Evolutionary conservation across 495 filamentous ascomycete genomes (phyloP).

Genomic region (Penicillium canariense): DNA sequence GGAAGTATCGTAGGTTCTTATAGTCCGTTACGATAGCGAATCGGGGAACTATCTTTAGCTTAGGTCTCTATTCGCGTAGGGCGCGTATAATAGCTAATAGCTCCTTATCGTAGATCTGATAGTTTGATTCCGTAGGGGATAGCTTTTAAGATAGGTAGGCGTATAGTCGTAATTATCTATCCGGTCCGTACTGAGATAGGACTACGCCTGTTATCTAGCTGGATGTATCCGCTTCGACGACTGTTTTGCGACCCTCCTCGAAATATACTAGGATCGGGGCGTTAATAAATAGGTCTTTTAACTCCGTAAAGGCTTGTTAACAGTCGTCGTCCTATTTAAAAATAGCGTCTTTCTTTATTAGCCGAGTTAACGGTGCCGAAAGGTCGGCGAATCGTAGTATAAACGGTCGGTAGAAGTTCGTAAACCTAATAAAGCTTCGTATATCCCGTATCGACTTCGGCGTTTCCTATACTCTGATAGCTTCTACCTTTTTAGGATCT

Average conservation of each 20-base stretch:
- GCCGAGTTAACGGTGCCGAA: neutral
- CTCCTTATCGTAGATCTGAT: conserved; percentile 32
- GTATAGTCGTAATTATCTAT: conserved; percentile 7
- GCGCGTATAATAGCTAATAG: conserved; percentile 25
- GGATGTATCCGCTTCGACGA: conserved; percentile 18
- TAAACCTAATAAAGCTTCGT: neutral
- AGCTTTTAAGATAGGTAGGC: conserved; percentile 27
- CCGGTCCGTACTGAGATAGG: conserved; percentile 1
- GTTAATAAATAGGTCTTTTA: conserved; percentile 6
- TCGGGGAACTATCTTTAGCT: neutral
- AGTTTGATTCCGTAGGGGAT: conserved; percentile 28
- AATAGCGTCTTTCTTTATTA: conserved; percentile 7
- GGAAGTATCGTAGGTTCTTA: neutral
- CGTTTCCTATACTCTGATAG: neutral
- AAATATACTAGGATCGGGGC: conserved; percentile 4
- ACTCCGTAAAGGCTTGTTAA: conserved; percentile 7
- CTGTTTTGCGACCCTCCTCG: neutral
- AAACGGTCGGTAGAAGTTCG: neutral
- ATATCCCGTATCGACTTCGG: neutral
- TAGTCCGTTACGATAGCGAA: neutral
- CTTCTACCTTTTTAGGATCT: neutral
- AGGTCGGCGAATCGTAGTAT: neutral
- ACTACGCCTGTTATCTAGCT: conserved; percentile 1
- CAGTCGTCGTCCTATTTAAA: conserved; percentile 6
- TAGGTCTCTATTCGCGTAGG: conserved; percentile 27